Percentiles rank a stretch among this genome's conserved stretches.
These are phyloP conservation scores for Limonium bicolor DNA, from an alignment of 148 eudicot species.

Conservation along the genomic window DNA sequence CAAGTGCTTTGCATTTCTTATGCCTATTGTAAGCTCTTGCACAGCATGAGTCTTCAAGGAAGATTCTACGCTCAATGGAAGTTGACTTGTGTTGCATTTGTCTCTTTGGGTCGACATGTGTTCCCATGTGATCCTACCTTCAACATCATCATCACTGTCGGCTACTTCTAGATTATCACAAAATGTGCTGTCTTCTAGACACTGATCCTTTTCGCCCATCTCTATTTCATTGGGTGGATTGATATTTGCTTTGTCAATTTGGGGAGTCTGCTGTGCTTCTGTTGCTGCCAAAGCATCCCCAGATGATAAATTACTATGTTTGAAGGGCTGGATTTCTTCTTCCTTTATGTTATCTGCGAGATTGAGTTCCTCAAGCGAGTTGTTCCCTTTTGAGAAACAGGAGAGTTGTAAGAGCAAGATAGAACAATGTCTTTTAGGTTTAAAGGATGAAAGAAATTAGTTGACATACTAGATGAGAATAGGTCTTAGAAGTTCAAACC, in stretches of 20 bases:
- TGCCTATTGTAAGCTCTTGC: constrained; percentile 32
- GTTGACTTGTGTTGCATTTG: constrained; percentile 17
- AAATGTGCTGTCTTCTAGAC: constrained; percentile 5
- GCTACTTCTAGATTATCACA: constrained; percentile 41
- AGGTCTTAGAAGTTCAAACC: constrained; percentile 10
- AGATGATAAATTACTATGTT: not conserved
- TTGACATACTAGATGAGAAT: not conserved
- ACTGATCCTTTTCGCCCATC: constrained; percentile 11
- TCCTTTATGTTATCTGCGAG: constrained; percentile 37
- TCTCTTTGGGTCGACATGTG: constrained; percentile 17
- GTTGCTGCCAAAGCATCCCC: constrained; percentile 2
- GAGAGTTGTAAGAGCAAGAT: constrained; percentile 5
- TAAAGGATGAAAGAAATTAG: not conserved
- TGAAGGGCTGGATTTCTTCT: constrained; percentile 12
- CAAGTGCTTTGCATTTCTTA: constrained; percentile 39
- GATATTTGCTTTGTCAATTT: not conserved
- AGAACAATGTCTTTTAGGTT: not conserved
- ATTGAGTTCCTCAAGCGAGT: constrained; percentile 66
- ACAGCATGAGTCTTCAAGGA: constrained; percentile 13
- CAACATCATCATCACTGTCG: constrained; percentile 73
- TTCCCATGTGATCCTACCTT: constrained; percentile 11
- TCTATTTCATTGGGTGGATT: constrained; percentile 4
- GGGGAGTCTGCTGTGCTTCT: no score
- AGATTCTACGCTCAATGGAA: constrained; percentile 5
- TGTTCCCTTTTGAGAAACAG: constrained; percentile 19